Base-by-base conservation (phyloP, 345 rosid species). In the Citrus medica region DNA sequence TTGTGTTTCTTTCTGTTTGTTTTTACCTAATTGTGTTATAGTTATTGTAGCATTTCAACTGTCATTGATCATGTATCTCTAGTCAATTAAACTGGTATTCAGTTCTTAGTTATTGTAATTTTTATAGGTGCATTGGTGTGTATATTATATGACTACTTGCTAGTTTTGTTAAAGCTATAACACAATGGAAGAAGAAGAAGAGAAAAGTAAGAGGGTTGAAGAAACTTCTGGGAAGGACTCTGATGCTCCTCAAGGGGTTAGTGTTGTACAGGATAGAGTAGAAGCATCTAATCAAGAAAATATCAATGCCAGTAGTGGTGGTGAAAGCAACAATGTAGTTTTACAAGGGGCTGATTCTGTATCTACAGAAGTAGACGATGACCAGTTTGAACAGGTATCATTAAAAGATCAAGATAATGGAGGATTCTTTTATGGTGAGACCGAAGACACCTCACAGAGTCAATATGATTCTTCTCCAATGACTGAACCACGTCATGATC, bases 311-410 rank as follows among this genome's bases (percentile, higher is more conserved):
- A 9, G 51, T 37, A 72, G 80, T 63, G 83, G 76, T 61, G 81
- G 79, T 71, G 76, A 80, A 73, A 21, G 78, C 38, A 82, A 78
- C 32, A 77, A 78, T 80, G 32, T 78, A 17, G 62, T 60, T 68
- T 78, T 55, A 67, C 80, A 84, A 63, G 91, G 69, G 75, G 77
- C 40, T 37, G 79, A 63, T 81, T 81, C 89, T 76, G 76, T 70
- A 53, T 74, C 79, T 77, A 69, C 83, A 61, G 83, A 74, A 55
- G 86, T 72, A 67, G 92, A 89, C 21, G 98, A 91, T 71, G 93
- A 81, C 27, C 90, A 90, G 77, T 94, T 96, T 84, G 99, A 94
- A 83, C 97, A 86, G 73, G 95, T 96, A 28, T 91, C 92, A 78
- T 85, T 90, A 67, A 88, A 83, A 82, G 94, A 90, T 84, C 97